These are phyloP conservation scores for Hyphopichia fennica DNA, from an alignment of 1,139 yeast genomes.

Conservation along the genomic window DNA sequence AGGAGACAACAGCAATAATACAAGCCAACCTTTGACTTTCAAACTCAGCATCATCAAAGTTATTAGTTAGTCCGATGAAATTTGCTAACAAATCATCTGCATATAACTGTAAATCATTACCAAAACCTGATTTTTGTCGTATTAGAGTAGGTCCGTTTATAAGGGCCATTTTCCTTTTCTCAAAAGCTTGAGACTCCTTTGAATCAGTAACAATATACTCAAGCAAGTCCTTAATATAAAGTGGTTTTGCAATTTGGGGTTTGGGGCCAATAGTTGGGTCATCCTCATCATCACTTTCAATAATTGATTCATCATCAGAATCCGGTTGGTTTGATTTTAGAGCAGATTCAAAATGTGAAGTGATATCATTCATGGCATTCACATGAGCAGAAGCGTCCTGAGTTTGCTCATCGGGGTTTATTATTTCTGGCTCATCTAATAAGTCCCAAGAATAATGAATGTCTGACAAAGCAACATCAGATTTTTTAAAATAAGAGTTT, in stretches of 20 bases:
- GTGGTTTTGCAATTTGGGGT: slow-evolving; percentile 47
- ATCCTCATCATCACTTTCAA: slow-evolving; percentile 54
- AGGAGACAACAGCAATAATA: slow-evolving; percentile 53
- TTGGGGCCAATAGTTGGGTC: slow-evolving; percentile 46
- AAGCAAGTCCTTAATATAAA: slow-evolving; percentile 64
- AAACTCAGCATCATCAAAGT: slow-evolving; percentile 50
- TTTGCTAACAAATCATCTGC: slow-evolving; percentile 46
- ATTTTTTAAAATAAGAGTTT: slow-evolving; percentile 1
- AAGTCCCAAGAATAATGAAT: slow-evolving; percentile 9
- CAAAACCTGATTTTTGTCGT: slow-evolving; percentile 49
- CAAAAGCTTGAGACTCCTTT: slow-evolving; percentile 46
- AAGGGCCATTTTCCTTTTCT: slow-evolving; percentile 54
- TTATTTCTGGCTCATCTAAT: slow-evolving; percentile 7
- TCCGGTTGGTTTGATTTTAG: background rate
- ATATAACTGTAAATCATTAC: slow-evolving; percentile 55
- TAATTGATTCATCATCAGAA: slow-evolving; percentile 22
- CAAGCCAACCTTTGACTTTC: slow-evolving; percentile 49
- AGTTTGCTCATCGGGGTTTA: background rate
- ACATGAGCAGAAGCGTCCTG: background rate
- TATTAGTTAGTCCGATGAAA: slow-evolving; percentile 50
- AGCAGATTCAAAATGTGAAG: background rate
- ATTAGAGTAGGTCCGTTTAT: slow-evolving; percentile 54
- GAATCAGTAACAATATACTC: slow-evolving; percentile 49
- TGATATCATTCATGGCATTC: background rate
- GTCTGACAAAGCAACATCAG: slow-evolving; percentile 1